These are phyloP conservation scores for Wickerhamomyces xylosicus DNA, from an alignment of 805 yeast genomes.

Conservation along the genomic window DNA sequence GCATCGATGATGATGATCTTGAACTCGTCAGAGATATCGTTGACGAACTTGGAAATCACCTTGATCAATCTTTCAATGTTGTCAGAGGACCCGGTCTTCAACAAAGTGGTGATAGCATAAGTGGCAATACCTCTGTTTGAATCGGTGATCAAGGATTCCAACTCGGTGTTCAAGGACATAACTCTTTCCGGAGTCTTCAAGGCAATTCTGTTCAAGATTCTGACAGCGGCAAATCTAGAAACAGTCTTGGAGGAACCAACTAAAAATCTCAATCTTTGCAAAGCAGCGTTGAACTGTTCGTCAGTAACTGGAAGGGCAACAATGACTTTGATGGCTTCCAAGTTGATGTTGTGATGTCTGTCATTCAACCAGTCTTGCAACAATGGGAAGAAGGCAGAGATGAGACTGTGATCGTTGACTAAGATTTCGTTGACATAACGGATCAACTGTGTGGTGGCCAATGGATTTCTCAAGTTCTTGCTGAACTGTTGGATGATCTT, in stretches of 20 bases:
- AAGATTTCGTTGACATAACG: conserved; percentile 69
- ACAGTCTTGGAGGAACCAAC: conserved; percentile 83
- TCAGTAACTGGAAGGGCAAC: conserved; percentile 36
- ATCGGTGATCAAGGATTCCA: conserved; percentile 82
- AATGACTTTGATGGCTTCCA: conserved; percentile 73
- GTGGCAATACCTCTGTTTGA: conserved; percentile 88
- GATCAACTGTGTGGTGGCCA: conserved; percentile 79
- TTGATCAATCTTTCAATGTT: conserved; percentile 82
- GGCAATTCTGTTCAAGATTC: conserved; percentile 80
- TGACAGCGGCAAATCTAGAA: conserved; percentile 86
- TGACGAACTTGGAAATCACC: conserved; percentile 81
- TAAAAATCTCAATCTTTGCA: conserved; percentile 64
- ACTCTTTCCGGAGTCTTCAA: conserved; percentile 71
- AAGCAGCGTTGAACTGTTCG: conserved; percentile 60
- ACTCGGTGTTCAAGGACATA: conserved; percentile 70
- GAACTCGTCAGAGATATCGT: conserved; percentile 92
- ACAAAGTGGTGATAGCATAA: conserved; percentile 89
- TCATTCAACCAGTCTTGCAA: conserved; percentile 65
- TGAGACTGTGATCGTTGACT: conserved; percentile 57
- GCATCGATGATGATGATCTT: conserved; percentile 93
- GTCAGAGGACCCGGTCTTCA: conserved; percentile 89
- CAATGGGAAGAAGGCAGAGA: conserved; percentile 47
- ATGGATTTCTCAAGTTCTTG: conserved; percentile 60
- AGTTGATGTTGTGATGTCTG: conserved; percentile 80
- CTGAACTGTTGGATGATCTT: conserved; percentile 77